phyloP scores from a whole-genome alignment of 495 filamentous ascomycete species.

The Aspergillus sclerotiicarbonarius region DNA sequence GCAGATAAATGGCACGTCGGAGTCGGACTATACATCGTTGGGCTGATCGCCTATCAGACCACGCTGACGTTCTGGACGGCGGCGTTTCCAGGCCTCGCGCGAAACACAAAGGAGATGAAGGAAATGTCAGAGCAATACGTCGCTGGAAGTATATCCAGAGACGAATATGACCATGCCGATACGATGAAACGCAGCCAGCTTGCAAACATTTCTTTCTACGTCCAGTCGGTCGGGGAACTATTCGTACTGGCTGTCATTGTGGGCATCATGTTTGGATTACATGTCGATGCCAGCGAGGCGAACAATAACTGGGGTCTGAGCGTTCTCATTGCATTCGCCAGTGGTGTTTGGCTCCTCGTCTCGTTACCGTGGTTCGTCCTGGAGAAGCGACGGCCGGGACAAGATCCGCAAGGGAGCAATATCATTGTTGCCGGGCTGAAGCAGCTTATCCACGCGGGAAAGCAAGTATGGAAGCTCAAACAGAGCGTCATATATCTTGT shows the following conservation, averaged over 20 bases:
- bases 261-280: conserved; percentile 59
- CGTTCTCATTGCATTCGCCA: conserved; percentile 63
- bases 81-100: conserved; percentile 59
- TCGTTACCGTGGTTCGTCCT: conserved; percentile 63
- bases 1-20: conserved; percentile 54
- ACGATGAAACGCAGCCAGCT: conserved; percentile 60
- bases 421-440: conserved; percentile 56
- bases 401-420: conserved; percentile 44
- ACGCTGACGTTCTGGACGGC: conserved; percentile 68
- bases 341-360: conserved; percentile 59
- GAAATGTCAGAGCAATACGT: conserved; percentile 51
- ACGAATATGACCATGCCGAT: conserved; percentile 61
- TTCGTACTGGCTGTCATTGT: conserved; percentile 61
- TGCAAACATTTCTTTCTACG: conserved; percentile 60
- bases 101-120: conserved; percentile 55
- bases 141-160: conserved; percentile 51
- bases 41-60: conserved; percentile 64
- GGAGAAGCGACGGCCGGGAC: conserved; percentile 61
- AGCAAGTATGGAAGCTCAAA: conserved; percentile 61
- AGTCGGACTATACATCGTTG: conserved; percentile 60
- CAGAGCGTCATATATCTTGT: conserved; percentile 63
- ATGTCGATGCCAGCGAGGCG: conserved; percentile 54
- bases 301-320: conserved; percentile 66
- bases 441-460: conserved; percentile 56
- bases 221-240: conserved; percentile 59